phyloP scores from a whole-genome alignment of 2,329 filamentous ascomycete species.

The Chalaropsis ovoidea region DNA sequence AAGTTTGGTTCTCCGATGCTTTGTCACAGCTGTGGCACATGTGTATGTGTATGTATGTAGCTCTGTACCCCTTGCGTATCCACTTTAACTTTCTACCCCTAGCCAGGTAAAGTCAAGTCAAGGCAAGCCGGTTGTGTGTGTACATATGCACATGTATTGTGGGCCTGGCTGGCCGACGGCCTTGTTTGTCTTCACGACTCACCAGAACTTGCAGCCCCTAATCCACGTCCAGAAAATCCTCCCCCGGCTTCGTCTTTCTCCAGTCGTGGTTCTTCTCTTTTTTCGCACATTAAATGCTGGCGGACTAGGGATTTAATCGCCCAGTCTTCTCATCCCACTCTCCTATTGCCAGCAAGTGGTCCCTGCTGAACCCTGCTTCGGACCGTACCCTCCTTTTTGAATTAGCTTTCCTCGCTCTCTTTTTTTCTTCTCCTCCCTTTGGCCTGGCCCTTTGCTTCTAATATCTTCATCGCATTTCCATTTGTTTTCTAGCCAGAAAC shows the following conservation, averaged over 20 bases:
- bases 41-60: not conserved
- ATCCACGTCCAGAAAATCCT: not conserved
- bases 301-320: not conserved
- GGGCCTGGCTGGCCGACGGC: not conserved
- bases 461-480: constrained; percentile 14
- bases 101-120: not conserved
- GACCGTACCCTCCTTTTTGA: constrained; percentile 7
- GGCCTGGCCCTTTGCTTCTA: constrained; percentile 10
- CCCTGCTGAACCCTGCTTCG: constrained; percentile 11
- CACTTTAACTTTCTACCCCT: constrained; percentile 2
- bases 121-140: not conserved
- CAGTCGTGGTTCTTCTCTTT: not conserved
- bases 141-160: not conserved
- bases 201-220: not conserved
- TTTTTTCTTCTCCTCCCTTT: constrained; percentile 3
- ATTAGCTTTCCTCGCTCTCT: not conserved
- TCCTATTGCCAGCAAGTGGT: constrained; percentile 8
- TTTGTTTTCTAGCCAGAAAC: not conserved
- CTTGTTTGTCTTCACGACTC: not conserved
- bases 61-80: constrained; percentile 7
- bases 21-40: constrained; percentile 1
- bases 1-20: not conserved
- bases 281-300: too few relatives aligned
- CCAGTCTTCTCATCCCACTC: not conserved
- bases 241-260: not conserved